Evolutionary conservation across 257 asterid species (phyloP), one percentile per base, ranked within the genome.

Genomic region (Ajuga chamaepitys): DNA sequence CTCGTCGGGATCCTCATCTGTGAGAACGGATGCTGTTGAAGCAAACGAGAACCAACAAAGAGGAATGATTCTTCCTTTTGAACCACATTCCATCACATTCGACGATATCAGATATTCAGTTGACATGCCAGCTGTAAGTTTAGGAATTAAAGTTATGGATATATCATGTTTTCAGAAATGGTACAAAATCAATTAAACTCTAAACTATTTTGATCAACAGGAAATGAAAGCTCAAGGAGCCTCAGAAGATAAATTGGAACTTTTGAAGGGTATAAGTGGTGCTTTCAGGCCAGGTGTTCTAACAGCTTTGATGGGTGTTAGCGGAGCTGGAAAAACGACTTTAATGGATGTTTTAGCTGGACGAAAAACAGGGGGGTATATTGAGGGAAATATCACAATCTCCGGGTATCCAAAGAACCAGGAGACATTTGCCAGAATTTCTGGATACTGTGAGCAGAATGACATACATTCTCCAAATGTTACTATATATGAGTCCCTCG

Each of bases 1-100:
- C 32, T 56, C 84, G 7, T 61, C 79, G 16, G 63, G 64, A 37
- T 56, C 77, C 50, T 58, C 75, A 18, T 50, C 75, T 3, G 26
- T 9, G 70, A 72, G 73, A 64, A 34, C 68, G 40, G 78, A 75
- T 38, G 75, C 76, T 65, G 67, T 20, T 9, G 85, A 66, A 62
- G 70, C 66, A 4, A 32, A 38, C 21, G 76, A 76, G 58, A 81
- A 56, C 17, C 34, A 20, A 56, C 68, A 80, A 67, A 84, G 54
- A 51, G 97, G 96, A 76, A 82, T 89, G 95, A 77, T 87, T 70
- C 97, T 93, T 76, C 98, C 97, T 26, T 93, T 87, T 52, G 97
- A 85, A 67, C 97, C 97, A 0, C 93, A 92, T 73, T 87, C 88
- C 17, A 74, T 92, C 62, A 85, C 97, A 12, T 92, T 92, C 26